These are phyloP conservation scores for Globisporangium barbulae DNA, from an alignment of 352 stramenopile genomes.

Conservation along the genomic window DNA sequence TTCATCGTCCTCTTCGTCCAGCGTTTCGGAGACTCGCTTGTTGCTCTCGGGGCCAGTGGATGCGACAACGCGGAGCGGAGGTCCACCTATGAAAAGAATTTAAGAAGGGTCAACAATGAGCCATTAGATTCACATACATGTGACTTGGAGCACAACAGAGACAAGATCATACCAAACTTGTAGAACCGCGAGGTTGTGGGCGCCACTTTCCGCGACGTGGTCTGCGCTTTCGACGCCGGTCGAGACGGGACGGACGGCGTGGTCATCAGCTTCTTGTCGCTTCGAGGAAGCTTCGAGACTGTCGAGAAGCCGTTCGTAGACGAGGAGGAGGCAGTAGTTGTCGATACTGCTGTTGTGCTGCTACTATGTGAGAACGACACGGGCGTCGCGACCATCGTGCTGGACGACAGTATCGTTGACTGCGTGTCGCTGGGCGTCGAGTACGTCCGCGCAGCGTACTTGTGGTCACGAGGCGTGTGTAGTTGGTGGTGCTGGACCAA, in stretches of 20 bases:
- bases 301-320: constrained; percentile 36
- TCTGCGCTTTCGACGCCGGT: constrained; percentile 40
- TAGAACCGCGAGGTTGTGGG: constrained; percentile 33
- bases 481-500: constrained; percentile 21
- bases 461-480: constrained; percentile 23
- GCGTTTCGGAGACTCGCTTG: constrained; percentile 23
- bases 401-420: constrained; percentile 9
- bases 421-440: constrained; percentile 18
- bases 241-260: constrained; percentile 44
- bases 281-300: constrained; percentile 33
- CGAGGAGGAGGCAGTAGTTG: constrained; percentile 21
- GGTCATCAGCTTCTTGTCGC: constrained; percentile 29
- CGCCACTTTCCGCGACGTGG: constrained; percentile 45
- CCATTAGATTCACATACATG: background rate
- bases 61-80: constrained; percentile 49
- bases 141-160: background rate
- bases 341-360: background rate
- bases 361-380: constrained; percentile 10
- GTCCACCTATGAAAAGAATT: constrained; percentile 14
- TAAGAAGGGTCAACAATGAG: background rate
- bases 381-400: constrained; percentile 15
- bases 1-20: constrained; percentile 46
- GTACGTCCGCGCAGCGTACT: constrained; percentile 11
- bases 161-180: constrained; percentile 28
- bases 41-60: constrained; percentile 20